These are phyloP conservation scores for Leishmania mexicana DNA, from an alignment of 208 protist genomes.

Conservation along the genomic window DNA sequence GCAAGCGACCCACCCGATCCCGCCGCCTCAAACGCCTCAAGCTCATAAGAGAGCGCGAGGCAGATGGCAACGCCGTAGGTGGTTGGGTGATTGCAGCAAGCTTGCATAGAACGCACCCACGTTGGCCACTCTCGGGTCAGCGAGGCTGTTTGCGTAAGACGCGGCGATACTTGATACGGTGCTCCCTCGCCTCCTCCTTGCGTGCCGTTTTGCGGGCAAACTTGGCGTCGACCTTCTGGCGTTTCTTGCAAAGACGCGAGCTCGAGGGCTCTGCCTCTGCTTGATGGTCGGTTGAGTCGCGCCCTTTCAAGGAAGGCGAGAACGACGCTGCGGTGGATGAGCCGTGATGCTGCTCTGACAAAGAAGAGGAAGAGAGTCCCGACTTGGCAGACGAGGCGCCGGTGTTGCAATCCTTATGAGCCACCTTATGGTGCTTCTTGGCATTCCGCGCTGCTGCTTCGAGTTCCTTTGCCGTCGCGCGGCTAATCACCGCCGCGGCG, in stretches of 20 bases:
- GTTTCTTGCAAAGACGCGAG: slow-evolving; percentile 21
- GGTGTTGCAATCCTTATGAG: slow-evolving; percentile 8
- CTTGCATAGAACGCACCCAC: neutral
- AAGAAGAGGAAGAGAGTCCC: neutral
- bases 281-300: neutral
- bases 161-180: slow-evolving; percentile 35
- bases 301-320: neutral
- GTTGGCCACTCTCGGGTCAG: neutral
- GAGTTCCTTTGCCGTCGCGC: slow-evolving; percentile 71
- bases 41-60: neutral
- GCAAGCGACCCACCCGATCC: neutral
- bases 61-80: neutral
- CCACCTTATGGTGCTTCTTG: slow-evolving; percentile 22
- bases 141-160: slow-evolving; percentile 23
- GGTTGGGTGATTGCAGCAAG: neutral
- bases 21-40: neutral
- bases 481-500: slow-evolving; percentile 53
- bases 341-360: neutral
- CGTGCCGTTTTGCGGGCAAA: slow-evolving; percentile 39
- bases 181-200: slow-evolving; percentile 34
- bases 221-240: slow-evolving; percentile 38
- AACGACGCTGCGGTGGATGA: neutral
- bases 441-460: slow-evolving; percentile 30
- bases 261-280: neutral
- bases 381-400: neutral